A percentile compares a stretch with the other conserved stretches of the same genome.
phyloP scores from a whole-genome alignment of 441 rosid species.

The Cnidoscolus chayamansa region DNA sequence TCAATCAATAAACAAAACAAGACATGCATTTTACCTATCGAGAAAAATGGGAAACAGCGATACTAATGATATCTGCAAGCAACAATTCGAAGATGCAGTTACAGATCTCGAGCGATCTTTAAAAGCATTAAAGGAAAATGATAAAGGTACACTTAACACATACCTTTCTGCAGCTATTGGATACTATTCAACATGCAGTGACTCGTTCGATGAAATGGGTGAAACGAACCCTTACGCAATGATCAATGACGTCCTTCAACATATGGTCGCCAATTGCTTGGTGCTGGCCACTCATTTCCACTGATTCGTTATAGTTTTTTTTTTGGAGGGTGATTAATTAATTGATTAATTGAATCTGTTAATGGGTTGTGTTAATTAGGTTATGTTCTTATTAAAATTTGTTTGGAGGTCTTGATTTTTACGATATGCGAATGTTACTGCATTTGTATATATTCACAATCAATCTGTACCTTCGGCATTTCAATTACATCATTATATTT shows the following conservation, averaged over 20 bases:
- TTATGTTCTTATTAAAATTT: background rate
- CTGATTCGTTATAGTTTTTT: background rate
- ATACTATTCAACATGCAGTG: slow-evolving; percentile 31
- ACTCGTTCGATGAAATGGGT: slow-evolving; percentile 17
- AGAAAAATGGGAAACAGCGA: background rate
- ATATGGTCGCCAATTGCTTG: slow-evolving; percentile 24
- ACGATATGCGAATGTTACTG: too few relatives aligned
- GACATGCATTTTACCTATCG: background rate
- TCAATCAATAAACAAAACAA: slow-evolving; percentile 22
- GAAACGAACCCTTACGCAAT: slow-evolving; percentile 8
- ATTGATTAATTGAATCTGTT: background rate
- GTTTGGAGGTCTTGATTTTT: background rate
- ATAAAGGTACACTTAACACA: slow-evolving; percentile 24
- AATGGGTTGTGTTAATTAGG: background rate
- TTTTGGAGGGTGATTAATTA: background rate
- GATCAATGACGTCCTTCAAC: background rate
- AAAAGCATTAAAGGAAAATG: slow-evolving; percentile 21
- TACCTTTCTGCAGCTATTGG: slow-evolving; percentile 34
- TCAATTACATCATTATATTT: too few relatives aligned
- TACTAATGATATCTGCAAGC: background rate
- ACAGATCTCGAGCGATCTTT: slow-evolving; percentile 25
- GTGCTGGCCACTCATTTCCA: background rate
- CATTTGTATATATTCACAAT: too few relatives aligned
- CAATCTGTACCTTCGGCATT: too few relatives aligned
- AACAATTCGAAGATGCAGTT: slow-evolving; percentile 29